Evolutionary conservation across 73 alveolate genomes (phyloP).

Genomic region (Paraurostyla sp.): DNA sequence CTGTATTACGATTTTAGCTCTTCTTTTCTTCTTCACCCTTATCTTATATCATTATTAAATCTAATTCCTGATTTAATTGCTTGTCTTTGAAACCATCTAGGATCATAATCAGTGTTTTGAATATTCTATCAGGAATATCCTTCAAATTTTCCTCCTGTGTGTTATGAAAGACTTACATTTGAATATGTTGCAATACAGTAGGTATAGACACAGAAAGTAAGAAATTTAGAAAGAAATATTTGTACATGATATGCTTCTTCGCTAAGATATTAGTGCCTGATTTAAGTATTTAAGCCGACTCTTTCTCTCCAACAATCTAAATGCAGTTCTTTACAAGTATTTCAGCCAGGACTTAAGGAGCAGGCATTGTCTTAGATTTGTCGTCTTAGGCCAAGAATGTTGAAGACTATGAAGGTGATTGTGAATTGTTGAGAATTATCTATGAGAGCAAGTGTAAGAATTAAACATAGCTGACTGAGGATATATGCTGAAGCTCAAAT

Average conservation of each 20-base stretch:
- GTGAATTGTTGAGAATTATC: not conserved
- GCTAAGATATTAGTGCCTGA: not conserved
- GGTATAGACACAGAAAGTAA: conserved; percentile 40
- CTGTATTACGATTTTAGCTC: not conserved
- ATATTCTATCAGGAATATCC: conserved; percentile 14
- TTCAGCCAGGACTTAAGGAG: conserved; percentile 13
- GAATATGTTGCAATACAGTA: not conserved
- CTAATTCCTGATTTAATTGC: not conserved
- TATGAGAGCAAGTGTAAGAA: conserved; percentile 19
- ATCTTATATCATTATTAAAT: not conserved
- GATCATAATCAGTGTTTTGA: not conserved
- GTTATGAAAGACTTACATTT: not conserved
- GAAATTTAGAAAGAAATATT: conserved; percentile 44
- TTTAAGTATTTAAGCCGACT: not conserved
- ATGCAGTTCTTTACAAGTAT: not conserved
- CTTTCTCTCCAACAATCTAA: conserved; percentile 2
- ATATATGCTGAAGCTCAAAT: not conserved
- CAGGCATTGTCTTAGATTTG: not conserved
- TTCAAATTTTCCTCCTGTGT: not conserved
- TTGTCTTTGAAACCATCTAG: not conserved
- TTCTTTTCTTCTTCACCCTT: not conserved
- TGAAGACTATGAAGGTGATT: not conserved
- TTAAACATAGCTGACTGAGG: not conserved
- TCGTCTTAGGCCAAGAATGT: not conserved
- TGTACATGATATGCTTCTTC: conserved; percentile 17